These are phyloP conservation scores for Astrothelium subdiscretum DNA, from an alignment of 495 filamentous ascomycete genomes.

Conservation along the genomic window DNA sequence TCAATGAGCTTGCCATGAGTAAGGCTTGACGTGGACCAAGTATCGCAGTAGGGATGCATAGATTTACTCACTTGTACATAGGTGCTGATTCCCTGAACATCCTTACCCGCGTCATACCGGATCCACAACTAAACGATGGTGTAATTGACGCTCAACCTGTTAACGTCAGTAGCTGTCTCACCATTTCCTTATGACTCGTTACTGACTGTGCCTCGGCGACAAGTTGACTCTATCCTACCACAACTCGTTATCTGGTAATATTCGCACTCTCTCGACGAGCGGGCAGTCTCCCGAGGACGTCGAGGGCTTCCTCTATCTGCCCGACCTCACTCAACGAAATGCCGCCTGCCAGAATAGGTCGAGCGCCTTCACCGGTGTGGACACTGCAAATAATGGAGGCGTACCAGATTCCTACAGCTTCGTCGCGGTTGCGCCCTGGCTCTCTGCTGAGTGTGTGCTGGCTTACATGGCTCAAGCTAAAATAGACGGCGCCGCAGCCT, in stretches of 20 bases:
- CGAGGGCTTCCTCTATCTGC: conserved; percentile 73
- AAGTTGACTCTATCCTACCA: not conserved
- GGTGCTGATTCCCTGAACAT: not conserved
- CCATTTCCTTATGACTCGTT: not conserved
- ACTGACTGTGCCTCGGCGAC: not conserved
- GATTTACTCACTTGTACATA: not conserved
- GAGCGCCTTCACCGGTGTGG: conserved; percentile 49
- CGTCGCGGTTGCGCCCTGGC: conserved; percentile 88
- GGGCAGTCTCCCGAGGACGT: conserved; percentile 44
- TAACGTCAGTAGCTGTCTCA: not conserved
- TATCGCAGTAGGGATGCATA: not conserved
- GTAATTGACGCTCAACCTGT: not conserved
- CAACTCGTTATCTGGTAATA: conserved; percentile 28
- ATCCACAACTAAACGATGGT: not conserved
- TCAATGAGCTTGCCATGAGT: conserved; percentile 1
- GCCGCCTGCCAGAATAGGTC: conserved; percentile 51
- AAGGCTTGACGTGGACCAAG: not conserved
- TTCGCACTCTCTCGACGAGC: conserved; percentile 60
- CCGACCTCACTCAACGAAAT: conserved; percentile 38
- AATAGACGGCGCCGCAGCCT: conserved; percentile 43
- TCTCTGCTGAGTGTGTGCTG: conserved; percentile 53
- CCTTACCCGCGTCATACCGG: not conserved
- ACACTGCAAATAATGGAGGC: conserved; percentile 58
- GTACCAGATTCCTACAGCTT: conserved; percentile 47
- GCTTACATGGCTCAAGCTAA: conserved; percentile 56